phyloP scores from a whole-genome alignment of 169 alveolate species.

The Plasmodium malariae region DNA sequence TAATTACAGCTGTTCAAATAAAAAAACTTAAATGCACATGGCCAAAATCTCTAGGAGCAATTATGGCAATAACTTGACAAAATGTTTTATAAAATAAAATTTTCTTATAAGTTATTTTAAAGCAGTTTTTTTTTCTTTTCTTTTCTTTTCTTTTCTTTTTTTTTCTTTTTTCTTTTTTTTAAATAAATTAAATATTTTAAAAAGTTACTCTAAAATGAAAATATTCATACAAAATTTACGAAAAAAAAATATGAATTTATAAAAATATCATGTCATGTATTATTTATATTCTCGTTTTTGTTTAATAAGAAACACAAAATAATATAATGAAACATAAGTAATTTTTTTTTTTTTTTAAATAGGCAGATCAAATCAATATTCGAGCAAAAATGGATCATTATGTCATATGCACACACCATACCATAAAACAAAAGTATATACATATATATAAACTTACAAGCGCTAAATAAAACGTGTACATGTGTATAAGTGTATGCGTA shows the following conservation, averaged over 20 bases:
- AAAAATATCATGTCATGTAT: neutral
- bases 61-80: neutral
- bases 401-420: neutral
- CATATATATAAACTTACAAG: neutral
- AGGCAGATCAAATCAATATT: neutral
- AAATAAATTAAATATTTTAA: neutral
- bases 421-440: neutral
- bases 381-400: neutral
- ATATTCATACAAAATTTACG: slow-evolving; percentile 35
- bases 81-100: neutral
- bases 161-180: slow-evolving; percentile 7
- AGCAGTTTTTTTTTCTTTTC: no score
- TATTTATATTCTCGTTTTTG: neutral
- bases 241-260: slow-evolving; percentile 13
- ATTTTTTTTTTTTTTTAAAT: neutral
- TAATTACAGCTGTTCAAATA: neutral
- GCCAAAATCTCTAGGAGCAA: neutral
- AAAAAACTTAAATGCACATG: neutral
- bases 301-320: neutral
- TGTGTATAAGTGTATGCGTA: neutral
- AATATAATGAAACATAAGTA: neutral
- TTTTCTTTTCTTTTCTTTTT: neutral
- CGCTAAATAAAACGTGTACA: neutral
- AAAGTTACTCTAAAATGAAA: neutral
- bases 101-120: neutral